Evolutionary conservation across 2,329 filamentous ascomycete genomes (phyloP).

Genomic region (Penicillium brasilianum): DNA sequence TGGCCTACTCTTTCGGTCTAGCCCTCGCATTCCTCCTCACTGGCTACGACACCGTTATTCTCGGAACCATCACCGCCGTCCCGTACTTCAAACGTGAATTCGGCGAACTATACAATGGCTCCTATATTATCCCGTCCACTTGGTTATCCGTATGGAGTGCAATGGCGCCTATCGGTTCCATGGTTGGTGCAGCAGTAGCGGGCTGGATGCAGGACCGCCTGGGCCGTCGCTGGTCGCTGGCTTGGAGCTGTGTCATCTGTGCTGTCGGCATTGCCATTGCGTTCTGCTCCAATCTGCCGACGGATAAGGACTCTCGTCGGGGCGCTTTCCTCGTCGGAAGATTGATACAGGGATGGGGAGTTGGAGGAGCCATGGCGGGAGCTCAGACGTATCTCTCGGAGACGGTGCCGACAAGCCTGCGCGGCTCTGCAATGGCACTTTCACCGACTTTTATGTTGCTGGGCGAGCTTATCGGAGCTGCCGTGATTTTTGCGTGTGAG

Average conservation of each 20-base stretch:
- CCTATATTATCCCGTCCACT: slow-evolving; percentile 48
- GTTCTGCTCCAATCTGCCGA: slow-evolving; percentile 40
- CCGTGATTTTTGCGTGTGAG: slow-evolving; percentile 47
- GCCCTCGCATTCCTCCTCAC: slow-evolving; percentile 26
- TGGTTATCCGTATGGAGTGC: slow-evolving; percentile 56
- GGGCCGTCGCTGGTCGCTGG: slow-evolving; percentile 47
- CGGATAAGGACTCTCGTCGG: slow-evolving; percentile 37
- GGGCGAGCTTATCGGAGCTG: slow-evolving; percentile 55
- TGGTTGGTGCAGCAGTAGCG: slow-evolving; percentile 45
- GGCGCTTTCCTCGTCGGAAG: slow-evolving; percentile 53
- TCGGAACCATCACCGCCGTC: slow-evolving; percentile 31
- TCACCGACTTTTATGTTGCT: slow-evolving; percentile 57
- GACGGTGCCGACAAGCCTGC: slow-evolving; percentile 52
- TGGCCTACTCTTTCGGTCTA: slow-evolving; percentile 19
- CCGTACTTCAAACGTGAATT: slow-evolving; percentile 40
- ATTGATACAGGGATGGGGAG: slow-evolving; percentile 52
- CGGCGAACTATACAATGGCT: slow-evolving; percentile 37
- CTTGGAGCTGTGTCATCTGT: slow-evolving; percentile 45
- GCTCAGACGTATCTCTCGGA: slow-evolving; percentile 58
- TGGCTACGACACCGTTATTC: slow-evolving; percentile 33
- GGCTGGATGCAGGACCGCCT: slow-evolving; percentile 50
- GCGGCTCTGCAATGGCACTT: slow-evolving; percentile 55
- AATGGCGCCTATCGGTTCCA: slow-evolving; percentile 45
- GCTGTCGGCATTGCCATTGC: slow-evolving; percentile 45
- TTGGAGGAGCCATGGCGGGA: slow-evolving; percentile 53